These are phyloP conservation scores for Phytophthora gonapodyides DNA, from an alignment of 352 stramenopile species.

Conservation along the genomic window DNA sequence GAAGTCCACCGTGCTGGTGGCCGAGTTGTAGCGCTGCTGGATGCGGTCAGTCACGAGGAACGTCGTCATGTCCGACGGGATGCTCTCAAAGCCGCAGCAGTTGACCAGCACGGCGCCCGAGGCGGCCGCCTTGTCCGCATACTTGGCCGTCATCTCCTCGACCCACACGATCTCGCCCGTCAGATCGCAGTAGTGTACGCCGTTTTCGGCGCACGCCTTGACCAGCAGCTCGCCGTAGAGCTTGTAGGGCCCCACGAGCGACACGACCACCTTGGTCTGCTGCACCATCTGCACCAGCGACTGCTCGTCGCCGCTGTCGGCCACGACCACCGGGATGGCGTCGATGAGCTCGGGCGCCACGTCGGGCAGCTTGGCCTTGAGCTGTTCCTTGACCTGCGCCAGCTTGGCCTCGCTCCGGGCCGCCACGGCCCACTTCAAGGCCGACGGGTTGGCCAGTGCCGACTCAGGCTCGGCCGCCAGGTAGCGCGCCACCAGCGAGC, in stretches of 20 bases:
- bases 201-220: conserved; percentile 83
- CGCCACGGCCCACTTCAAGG: conserved; percentile 88
- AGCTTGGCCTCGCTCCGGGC: conserved; percentile 83
- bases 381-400: conserved; percentile 50
- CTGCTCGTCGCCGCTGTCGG: conserved; percentile 54
- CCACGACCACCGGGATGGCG: conserved; percentile 53
- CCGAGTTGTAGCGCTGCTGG: conserved; percentile 47
- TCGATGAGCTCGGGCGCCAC: conserved; percentile 47
- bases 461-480: conserved; percentile 55
- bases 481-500: conserved; percentile 72
- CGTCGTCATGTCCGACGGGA: conserved; percentile 87
- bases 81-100: conserved; percentile 90
- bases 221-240: conserved; percentile 87
- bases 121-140: conserved; percentile 50
- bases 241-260: conserved; percentile 88
- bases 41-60: conserved; percentile 77
- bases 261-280: conserved; percentile 77
- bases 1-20: conserved; percentile 44
- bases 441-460: conserved; percentile 21
- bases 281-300: conserved; percentile 78
- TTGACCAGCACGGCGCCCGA: conserved; percentile 85
- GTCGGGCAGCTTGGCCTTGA: conserved; percentile 53
- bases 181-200: conserved; percentile 93
- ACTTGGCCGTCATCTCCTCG: conserved; percentile 77
- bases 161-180: conserved; percentile 91